Percentiles rank a stretch among this genome's conserved stretches.
Evolutionary conservation across 345 rosid species (phyloP).

Genomic region (Pelargonium nanum): DNA sequence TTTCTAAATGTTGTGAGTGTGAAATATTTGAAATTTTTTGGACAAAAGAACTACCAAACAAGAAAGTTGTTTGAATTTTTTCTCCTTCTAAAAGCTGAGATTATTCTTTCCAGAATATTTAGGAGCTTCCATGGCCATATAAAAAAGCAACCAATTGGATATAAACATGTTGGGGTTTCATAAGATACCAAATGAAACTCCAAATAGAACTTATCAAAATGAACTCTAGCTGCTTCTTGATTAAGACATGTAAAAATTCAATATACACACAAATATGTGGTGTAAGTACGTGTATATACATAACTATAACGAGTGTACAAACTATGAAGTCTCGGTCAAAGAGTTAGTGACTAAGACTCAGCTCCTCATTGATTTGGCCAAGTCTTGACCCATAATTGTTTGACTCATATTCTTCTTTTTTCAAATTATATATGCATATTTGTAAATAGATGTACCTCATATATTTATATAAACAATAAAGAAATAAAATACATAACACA

Average conservation of each 20-base stretch:
- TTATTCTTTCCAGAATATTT: neutral
- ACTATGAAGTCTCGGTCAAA: too few species aligned
- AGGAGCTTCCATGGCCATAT: neutral
- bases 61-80: too few species aligned
- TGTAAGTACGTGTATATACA: neutral
- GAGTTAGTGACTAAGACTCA: too few species aligned
- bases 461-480: too few species aligned
- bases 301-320: too few species aligned
- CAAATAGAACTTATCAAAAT: neutral
- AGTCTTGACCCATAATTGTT: too few species aligned
- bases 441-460: neutral
- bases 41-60: neutral
- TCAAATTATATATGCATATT: neutral
- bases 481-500: neutral
- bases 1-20: conserved; percentile 10
- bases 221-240: neutral
- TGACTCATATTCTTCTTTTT: too few species aligned
- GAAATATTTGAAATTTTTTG: conserved; percentile 6
- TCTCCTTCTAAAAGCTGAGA: too few species aligned
- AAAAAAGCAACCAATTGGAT: neutral
- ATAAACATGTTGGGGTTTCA: neutral
- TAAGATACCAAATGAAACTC: neutral
- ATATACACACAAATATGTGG: neutral
- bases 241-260: neutral
- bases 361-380: too few species aligned